A percentile compares a stretch with the other conserved stretches of the same genome.
Evolutionary conservation across 495 filamentous ascomycete genomes (phyloP).

Genomic region (Hypoxylon rickii): DNA sequence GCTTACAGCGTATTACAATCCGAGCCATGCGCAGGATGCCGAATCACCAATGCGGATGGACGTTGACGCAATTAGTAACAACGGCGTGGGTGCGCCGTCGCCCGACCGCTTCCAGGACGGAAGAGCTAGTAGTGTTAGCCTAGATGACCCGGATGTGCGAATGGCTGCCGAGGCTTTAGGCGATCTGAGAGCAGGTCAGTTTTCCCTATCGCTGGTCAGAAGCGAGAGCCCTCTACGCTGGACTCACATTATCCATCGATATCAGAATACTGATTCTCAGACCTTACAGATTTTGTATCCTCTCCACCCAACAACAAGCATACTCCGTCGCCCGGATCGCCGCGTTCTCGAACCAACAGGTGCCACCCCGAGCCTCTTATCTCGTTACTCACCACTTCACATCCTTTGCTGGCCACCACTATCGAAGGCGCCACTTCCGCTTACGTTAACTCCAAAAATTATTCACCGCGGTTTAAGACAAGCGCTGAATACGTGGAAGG

Average conservation of each 20-base stretch:
- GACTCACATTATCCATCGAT: conserved; percentile 4
- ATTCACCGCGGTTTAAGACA: conserved; percentile 81
- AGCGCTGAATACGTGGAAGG: conserved; percentile 85
- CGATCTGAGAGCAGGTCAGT: conserved; percentile 78
- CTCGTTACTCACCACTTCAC: conserved; percentile 75
- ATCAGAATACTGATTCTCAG: conserved; percentile 40
- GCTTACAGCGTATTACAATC: conserved; percentile 56
- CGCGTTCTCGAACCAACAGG: conserved; percentile 28
- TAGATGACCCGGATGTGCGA: conserved; percentile 82
- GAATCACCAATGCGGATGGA: conserved; percentile 43
- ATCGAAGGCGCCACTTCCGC: conserved; percentile 80
- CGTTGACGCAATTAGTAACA: conserved; percentile 41
- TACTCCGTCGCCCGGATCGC: conserved; percentile 41
- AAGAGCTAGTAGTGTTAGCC: conserved; percentile 61
- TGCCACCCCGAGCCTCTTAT: conserved; percentile 71
- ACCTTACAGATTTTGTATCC: conserved; percentile 56
- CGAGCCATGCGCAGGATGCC: conserved; percentile 44
- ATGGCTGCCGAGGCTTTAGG: conserved; percentile 85
- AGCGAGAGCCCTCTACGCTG: conserved; percentile 24
- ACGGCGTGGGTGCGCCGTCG: conserved; percentile 46
- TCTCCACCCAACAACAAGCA: conserved; percentile 57
- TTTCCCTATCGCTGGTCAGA: conserved; percentile 15
- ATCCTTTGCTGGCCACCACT: conserved; percentile 77
- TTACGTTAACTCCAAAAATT: conserved; percentile 82
- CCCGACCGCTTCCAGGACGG: conserved; percentile 45